Base-by-base conservation (phyloP, 2,329 filamentous ascomycete species). In the Stagonosporopsis chrysanthemi region DNA sequence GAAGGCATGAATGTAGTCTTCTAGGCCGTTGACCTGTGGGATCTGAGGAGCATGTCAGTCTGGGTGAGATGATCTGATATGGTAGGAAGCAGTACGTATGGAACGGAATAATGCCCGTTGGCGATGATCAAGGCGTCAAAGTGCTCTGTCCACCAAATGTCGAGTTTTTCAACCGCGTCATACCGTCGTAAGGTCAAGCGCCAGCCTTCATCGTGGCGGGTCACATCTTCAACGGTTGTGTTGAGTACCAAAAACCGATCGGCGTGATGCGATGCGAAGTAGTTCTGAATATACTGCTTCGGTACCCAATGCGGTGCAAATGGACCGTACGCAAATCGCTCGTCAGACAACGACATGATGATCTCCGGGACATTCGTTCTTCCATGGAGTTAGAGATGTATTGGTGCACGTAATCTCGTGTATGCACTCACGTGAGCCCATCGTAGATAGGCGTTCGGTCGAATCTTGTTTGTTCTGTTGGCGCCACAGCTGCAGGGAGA, bases 361-460 rank as follows among this genome's bases (percentile, higher is more conserved):
- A 85, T 81, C 36, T 82, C 79, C 0, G 84, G 84, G 0, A 86
- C 83, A 45, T 86, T 86, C 1, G 84, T 86, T 1, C 83, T 79
- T 14, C 7, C 6, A 29, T 39, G 29, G 11, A 51, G 28, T 61
- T 7, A 61, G 55, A 59, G 51, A n/a, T 24, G n/a, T 15, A 2
- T 19, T 36, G 11, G n/a, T 15, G 11, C 1, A 11, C 11, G 23
- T 36, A 7, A 2, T 38, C 8, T 17, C 6, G 23, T 26, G 29
- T n/a, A 23, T 26, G 23, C 19, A 59, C 80, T 73, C 62, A 83
- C 82, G 83, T 85, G 26, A 85, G 68, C 12, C 77, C 78, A 2
- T 78, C 72, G 55, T 86, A 86, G 3, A 85, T 79, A 0, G 83
- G 83, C 1, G 83, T 85, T 51, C 79, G 68, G 1, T 72, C 61